Base-by-base conservation (phyloP, 805 yeast genomes). In the Starmerella bombicola region DNA sequence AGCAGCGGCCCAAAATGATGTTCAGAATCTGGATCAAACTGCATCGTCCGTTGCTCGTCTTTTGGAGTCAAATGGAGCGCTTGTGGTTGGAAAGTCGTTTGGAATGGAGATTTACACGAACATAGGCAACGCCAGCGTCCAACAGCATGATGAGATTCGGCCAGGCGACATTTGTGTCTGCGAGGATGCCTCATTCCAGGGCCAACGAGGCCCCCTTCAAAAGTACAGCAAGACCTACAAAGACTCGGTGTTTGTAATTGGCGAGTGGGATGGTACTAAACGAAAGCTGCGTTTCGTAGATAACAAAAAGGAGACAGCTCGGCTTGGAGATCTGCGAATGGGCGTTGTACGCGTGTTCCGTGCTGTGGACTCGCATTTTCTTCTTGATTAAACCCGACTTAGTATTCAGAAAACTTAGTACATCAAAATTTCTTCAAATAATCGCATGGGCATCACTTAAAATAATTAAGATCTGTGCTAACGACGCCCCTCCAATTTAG, bases 161-260 rank as follows among this genome's bases (percentile, higher is more conserved):
- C 78, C 93, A 0, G 98, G 98, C 45, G 97, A 91, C 58, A 68
- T 88, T 8, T 60, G 84, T 31, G 80, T 84, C 38, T 71, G 84
- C 47, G 72, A 77, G 52, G 75, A 75, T 41, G 95, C 84, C 5
- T 70, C 70, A 45, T 86, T 88, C 61, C 74, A 71, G 47, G 72
- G 76, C 5, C 82, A 77, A 50, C 69, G 70, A 38, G 67, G 67
- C 4, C 67, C 72, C 25, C 54, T 76, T 29, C 72, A 67, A 40
- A 72, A 68, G 52, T 78, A 79, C 61, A 71, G 76, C 18, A 52
- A 67, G 2, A 57, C 68, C n/a, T 71, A 70, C 5, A 66, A 76
- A 13, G 93, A 93, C 12, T 70, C 69, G 10, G 70, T 66, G 2
- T 57, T 54, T n/a, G 63, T 88, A 7, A 74, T 88, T 9, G 64